Evolutionary conservation across 768 basidiomycete species (phyloP).

Genomic region (Naganishia vaughanmartiniae): DNA sequence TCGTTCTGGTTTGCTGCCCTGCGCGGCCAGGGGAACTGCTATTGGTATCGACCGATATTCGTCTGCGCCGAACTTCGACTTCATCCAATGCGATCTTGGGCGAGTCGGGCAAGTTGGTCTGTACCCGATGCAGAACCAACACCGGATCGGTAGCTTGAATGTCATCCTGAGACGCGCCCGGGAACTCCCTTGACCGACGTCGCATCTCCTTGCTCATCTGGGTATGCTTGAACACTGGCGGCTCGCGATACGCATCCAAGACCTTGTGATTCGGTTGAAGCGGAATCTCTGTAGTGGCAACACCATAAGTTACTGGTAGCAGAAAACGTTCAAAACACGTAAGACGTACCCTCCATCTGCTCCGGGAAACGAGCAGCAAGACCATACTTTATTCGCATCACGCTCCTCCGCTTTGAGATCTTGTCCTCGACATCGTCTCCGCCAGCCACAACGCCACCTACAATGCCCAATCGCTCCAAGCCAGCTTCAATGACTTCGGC

Average conservation of each 20-base stretch:
- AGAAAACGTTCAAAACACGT: background rate
- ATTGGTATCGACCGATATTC: conserved; percentile 29
- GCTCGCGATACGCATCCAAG: conserved; percentile 74
- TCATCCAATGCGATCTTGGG: conserved; percentile 69
- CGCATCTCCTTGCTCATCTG: conserved; percentile 65
- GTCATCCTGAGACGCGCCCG: conserved; percentile 63
- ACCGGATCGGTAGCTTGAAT: conserved; percentile 77
- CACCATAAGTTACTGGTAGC: background rate
- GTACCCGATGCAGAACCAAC: conserved; percentile 82
- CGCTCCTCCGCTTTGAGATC: conserved; percentile 72
- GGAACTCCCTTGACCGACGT: conserved; percentile 81
- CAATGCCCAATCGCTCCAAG: conserved; percentile 88
- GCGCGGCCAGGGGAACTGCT: conserved; percentile 28
- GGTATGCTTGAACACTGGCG: conserved; percentile 67
- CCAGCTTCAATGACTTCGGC: conserved; percentile 93
- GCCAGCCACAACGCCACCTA: conserved; percentile 96
- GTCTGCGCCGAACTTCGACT: conserved; percentile 65
- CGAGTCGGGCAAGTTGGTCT: conserved; percentile 61
- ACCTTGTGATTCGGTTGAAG: conserved; percentile 76
- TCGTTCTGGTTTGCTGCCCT: background rate
- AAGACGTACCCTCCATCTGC: conserved; percentile 64
- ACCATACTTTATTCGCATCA: conserved; percentile 76
- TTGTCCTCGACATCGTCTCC: conserved; percentile 98
- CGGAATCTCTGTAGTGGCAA: conserved; percentile 63
- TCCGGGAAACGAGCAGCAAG: conserved; percentile 58